Conservation (phyloP, 345 rosid genomes). For the Gynandropsis gynandra region DNA sequence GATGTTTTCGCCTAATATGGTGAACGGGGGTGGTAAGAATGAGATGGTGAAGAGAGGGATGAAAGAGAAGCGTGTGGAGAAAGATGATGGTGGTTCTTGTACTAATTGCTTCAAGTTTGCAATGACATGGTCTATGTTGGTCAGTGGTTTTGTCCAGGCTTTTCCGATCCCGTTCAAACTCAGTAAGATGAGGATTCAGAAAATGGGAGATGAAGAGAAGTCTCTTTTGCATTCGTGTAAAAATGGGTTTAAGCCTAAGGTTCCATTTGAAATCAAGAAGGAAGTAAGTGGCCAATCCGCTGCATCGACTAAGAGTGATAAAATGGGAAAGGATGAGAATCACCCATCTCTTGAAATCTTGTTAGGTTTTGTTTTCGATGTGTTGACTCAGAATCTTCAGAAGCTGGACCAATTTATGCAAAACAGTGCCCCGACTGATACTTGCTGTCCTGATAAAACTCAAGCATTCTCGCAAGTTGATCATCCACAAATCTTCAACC, state of each 20-base stretch:
- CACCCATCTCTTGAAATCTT: conserved; percentile 42
- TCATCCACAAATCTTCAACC: conserved; percentile 39
- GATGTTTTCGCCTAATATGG: conserved; percentile 40
- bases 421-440: conserved; percentile 28
- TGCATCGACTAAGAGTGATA: conserved; percentile 14
- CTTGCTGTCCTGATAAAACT: conserved; percentile 24
- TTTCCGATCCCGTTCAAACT: conserved; percentile 51
- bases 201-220: conserved; percentile 33
- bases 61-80: conserved; percentile 33
- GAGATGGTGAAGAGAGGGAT: conserved; percentile 31
- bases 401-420: conserved; percentile 53
- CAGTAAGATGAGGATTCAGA: conserved; percentile 46
- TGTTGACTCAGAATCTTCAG: conserved; percentile 50
- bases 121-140: conserved; percentile 60
- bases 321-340: conserved; percentile 31
- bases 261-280: conserved; percentile 25
- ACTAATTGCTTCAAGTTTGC: conserved; percentile 70
- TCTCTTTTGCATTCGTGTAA: conserved; percentile 22
- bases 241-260: conserved; percentile 26
- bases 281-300: conserved; percentile 23
- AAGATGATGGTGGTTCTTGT: conserved; percentile 50
- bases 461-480: conserved; percentile 33
- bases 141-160: conserved; percentile 62
- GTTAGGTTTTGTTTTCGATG: conserved; percentile 48
- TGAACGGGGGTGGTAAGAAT: conserved; percentile 23